Evolutionary conservation across 306 rosid species (phyloP).

Genomic region (Citrullus amarus): DNA sequence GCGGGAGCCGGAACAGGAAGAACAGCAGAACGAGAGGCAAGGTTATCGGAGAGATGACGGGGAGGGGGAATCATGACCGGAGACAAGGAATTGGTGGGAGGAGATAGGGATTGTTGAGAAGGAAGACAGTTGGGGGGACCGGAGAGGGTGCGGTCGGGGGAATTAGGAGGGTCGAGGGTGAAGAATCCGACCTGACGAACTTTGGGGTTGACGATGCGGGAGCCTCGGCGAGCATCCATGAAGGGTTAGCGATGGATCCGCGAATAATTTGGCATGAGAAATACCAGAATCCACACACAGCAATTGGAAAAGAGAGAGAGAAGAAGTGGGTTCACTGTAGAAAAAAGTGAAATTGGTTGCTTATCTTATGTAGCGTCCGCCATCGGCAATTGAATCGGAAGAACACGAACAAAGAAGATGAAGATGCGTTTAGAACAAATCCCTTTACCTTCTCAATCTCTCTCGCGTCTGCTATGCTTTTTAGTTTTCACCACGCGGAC

Average conservation of each 20-base stretch:
- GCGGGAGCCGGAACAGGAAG: conserved; percentile 14
- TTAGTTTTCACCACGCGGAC: too few relatives aligned
- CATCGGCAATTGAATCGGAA: neutral
- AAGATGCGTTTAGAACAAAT: neutral
- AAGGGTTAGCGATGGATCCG: neutral
- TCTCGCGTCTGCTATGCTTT: too few relatives aligned
- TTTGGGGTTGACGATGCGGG: conserved; percentile 51
- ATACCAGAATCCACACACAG: neutral
- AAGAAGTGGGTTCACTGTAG: neutral
- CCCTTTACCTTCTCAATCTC: neutral
- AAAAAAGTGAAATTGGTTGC: neutral
- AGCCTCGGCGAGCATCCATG: conserved; percentile 57
- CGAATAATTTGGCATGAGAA: neutral
- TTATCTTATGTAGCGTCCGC: neutral
- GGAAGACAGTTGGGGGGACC: conserved; percentile 14
- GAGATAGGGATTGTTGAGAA: neutral
- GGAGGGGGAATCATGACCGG: conserved; percentile 67
- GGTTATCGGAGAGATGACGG: conserved; percentile 22
- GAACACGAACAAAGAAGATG: neutral
- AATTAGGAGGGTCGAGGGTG: conserved; percentile 30
- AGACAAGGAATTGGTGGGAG: conserved; percentile 33
- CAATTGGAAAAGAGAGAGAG: neutral
- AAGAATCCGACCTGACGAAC: conserved; percentile 68
- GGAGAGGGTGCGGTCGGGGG: conserved; percentile 20
- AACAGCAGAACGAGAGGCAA: neutral